Base-by-base conservation (phyloP, 202 grass and related monocot species). In the Schoenoplectus tabernaemontani region DNA sequence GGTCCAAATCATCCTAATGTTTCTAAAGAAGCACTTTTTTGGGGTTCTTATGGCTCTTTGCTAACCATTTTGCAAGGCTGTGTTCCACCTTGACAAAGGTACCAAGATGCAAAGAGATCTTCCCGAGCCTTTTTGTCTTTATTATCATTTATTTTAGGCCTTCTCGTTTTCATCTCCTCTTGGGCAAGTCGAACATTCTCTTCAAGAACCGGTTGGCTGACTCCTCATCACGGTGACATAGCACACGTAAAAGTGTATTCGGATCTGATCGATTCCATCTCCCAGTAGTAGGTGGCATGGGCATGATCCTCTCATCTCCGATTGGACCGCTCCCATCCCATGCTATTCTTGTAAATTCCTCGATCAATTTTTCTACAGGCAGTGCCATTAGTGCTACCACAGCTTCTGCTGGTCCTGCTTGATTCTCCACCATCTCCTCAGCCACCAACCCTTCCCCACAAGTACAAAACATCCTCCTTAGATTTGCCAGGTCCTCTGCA, bases 171-270 rank as follows among this genome's bases (percentile, higher is more conserved):
- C 80, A 88, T 69, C 77, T 87, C 57, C 87, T 91, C 61, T 91
- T 95, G 3, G 87, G 89, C 77, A 95, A 80, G 72, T 91, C 59
- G 67, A 87, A 91, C 10, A 81, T 68, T 56, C 81, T 87, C 73
- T 86, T 91, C 72, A 95, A 76, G 78, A 91, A 95, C 44, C 85
- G 82, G 72, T 73, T 91, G 8, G 92, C 87, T 22, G 54, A 33
- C 39, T 89, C 92, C 15, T 91, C 87, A 19, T 95, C 83, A 32
- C 92, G 87, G 78, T 95, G 83, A 69, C 92, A 95, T 12, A 95
- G 56, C 62, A 95, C 81, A 9, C 85, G 84, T 33, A 95, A 79
- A 12, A 95, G 0, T 4, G 92, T 95, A 71, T 89, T 78, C 17
- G 87, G 70, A 28, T 94, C 88, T 3, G 87, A 61, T 17, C 64